Base-by-base conservation (phyloP, 345 rosid genomes). In the Kandelia obovata region DNA sequence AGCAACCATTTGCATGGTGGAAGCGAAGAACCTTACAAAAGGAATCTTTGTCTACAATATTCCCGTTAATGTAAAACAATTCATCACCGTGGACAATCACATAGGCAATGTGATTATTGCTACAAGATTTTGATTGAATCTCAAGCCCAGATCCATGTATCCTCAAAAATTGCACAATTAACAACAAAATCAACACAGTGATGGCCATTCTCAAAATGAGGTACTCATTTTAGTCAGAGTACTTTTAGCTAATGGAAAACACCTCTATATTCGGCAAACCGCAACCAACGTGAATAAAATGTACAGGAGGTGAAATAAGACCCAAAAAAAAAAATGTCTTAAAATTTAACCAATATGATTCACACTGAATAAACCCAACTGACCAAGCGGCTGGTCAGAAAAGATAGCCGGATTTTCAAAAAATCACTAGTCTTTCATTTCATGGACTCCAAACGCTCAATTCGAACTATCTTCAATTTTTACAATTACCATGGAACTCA, bases 11-110 rank as follows among this genome's bases (percentile, higher is more conserved):
- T 65, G 75, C 78, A 58, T 72, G 57, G 73, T 86, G 82, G 75
- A 72, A 77, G 66, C 58, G 78, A n/a, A 91, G 69, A 62, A 83
- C 83, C 68, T 83, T 67, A 70, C 96, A 95, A 78, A 89, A 88
- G 11, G 68, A 61, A 72, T 43, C 60, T 79, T 68, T 80, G 31
- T 79, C 85, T 25, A 83, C 96, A 2, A 63, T 68, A 72, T 78
- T 79, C 32, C 91, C 92, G 39, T 94, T 87, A 46, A 94, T 71
- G 57, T 78, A 85, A 79, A 85, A 79, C 70, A 79, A 61, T 57
- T 78, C 82, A 57, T 63, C 51, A 63, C 81, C 87, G 30, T 73
- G 46, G 67, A 66, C 71, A 73, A 74, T 80, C 53, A 77, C 78
- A 76, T 81, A 87, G 6, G 78, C 78, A 17, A 91, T 77, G 65